A percentile compares a stretch with the other conserved stretches of the same genome.
These are phyloP conservation scores for Chlamydomonas urium DNA, from an alignment of 139 green algal species.

Conservation along the genomic window DNA sequence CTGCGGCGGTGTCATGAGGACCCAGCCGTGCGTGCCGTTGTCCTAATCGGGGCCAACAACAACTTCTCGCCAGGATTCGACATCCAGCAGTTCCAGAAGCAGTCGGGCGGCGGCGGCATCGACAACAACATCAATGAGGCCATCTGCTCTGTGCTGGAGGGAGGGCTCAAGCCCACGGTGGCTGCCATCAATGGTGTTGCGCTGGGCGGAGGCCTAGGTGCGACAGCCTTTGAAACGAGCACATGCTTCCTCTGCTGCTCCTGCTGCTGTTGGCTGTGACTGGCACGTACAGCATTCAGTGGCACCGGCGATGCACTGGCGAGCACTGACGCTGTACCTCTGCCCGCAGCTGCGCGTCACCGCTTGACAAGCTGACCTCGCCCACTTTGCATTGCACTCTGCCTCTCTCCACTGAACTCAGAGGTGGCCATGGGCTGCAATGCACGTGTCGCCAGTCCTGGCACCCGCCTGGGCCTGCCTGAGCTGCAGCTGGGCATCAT, in stretches of 20 bases:
- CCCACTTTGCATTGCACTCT: no score
- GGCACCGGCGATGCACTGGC: no score
- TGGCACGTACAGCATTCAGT: no score
- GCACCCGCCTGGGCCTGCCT: constrained; percentile 84
- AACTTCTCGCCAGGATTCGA: constrained; percentile 96
- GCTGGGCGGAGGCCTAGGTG: constrained; percentile 77
- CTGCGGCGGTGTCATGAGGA: constrained; percentile 68
- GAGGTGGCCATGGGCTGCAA: constrained; percentile 93
- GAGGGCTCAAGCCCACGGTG: constrained; percentile 75
- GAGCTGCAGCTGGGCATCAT: constrained; percentile 97
- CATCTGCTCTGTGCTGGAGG: constrained; percentile 72
- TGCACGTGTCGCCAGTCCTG: constrained; percentile 55
- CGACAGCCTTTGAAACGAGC: no score
- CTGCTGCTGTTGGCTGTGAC: no score
- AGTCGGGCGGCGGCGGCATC: constrained; percentile 24
- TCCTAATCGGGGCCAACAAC: constrained; percentile 74
- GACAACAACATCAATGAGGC: constrained; percentile 54
- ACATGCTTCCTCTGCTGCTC: no score
- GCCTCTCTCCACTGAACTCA: no score
- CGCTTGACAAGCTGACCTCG: no score
- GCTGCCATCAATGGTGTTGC: constrained; percentile 64
- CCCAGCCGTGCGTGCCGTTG: constrained; percentile 76
- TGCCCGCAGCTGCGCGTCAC: no score
- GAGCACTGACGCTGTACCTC: no score
- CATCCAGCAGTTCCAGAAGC: constrained; percentile 65